Evolutionary conservation across 441 rosid species (phyloP), one percentile per base, ranked within the genome.

Genomic region (Raphanus hybrid): DNA sequence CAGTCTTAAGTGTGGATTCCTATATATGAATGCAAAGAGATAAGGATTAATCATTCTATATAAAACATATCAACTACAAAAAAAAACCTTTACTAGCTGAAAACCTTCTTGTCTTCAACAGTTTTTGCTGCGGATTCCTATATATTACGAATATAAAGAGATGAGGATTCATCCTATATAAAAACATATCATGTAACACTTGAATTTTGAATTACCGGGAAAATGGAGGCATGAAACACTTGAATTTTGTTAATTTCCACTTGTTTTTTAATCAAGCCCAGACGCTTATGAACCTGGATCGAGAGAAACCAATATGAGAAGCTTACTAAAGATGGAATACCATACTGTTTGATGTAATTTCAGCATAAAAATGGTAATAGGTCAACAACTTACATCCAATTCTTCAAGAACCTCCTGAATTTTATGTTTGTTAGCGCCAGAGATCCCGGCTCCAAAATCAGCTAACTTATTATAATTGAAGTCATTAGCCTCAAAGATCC

Each of bases 401-500:
- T 90, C 98, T 45, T 45, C 43, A 39, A 39, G 43, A 39, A 39
- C 43, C 43, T 8, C 43, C 11, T 39, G 43, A 8, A 8, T 39
- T 39, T 8, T 39, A 39, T 39, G 43, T 8, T 39, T 39, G 43
- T 86, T 91, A 61, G 90, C 96, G 15, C 96, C 96, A 34, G 93
- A 91, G 87, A 95, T 95, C 64, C 96, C 99, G 78, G 99, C 95
- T 54, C 96, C 99, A 80, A 95, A 95, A 83, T 91, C 98, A 18
- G 98, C 97, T 75, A 92, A 80, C 76, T 89, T 84, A 62, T 88
- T 81, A 77, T 88, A 90, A 77, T 83, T 92, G 81, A 48, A 48
- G 55, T 48, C 55, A 48, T 4, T 48, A 48, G 55, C 55, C 16
- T 48, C 16, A n/a, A 48, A 48, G 16, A 48, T 48, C 16, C 55